phyloP scores from a whole-genome alignment of 345 rosid genomes.

The Eucalyptus polyanthemos region DNA sequence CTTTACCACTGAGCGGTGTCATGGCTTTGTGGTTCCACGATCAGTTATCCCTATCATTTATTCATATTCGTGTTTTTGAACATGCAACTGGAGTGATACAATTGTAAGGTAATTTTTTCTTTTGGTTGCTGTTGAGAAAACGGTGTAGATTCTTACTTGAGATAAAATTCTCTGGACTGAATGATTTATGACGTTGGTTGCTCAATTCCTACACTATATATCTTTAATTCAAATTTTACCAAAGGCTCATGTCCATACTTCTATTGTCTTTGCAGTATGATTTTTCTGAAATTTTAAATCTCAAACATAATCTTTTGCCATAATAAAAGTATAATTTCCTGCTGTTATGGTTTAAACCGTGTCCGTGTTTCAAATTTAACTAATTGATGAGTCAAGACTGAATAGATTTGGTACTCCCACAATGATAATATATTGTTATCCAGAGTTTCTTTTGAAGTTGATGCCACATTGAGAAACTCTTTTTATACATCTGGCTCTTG shows the following conservation, averaged over 20 bases:
- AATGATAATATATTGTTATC: not conserved
- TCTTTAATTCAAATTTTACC: not conserved
- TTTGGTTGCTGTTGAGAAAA: not conserved
- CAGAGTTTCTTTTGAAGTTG: not conserved
- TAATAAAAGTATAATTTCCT: not conserved
- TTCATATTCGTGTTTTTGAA: not conserved
- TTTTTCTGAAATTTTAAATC: not conserved
- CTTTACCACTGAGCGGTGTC: not conserved
- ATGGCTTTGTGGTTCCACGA: not conserved
- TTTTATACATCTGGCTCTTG: not conserved
- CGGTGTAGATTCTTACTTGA: not conserved
- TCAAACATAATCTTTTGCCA: not conserved
- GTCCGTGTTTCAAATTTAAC: not conserved
- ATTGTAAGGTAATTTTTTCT: not conserved
- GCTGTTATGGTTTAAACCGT: not conserved
- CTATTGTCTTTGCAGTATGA: not conserved
- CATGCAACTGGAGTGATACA: not conserved
- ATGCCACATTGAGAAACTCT: not conserved
- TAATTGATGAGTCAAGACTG: not conserved
- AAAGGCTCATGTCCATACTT: not conserved
- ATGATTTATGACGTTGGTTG: not conserved
- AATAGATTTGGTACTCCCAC: not conserved
- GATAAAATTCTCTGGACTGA: not conserved
- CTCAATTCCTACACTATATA: not conserved
- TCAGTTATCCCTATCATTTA: not conserved